These are phyloP conservation scores for Zymoseptoria pseudotritici DNA, from an alignment of 2,329 filamentous ascomycete genomes.

Conservation along the genomic window DNA sequence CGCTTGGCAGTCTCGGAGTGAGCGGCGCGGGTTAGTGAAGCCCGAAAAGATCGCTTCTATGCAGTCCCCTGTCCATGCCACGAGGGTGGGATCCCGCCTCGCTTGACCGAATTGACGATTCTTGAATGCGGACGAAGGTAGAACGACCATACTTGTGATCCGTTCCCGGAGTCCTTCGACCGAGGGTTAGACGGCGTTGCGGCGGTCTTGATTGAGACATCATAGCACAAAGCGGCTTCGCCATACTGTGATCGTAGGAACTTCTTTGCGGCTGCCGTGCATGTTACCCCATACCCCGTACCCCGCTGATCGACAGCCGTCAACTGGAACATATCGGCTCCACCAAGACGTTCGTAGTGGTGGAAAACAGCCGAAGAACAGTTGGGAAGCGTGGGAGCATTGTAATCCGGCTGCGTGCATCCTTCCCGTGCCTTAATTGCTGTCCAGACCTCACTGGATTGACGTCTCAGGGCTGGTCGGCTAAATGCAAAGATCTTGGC, in stretches of 20 bases:
- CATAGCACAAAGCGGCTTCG: too few species aligned
- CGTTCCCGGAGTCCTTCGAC: too few species aligned
- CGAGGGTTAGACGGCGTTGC: too few species aligned
- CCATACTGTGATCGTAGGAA: too few species aligned
- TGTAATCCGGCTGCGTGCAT: background rate
- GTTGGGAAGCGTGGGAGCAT: too few species aligned
- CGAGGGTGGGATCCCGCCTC: background rate
- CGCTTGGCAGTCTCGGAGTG: background rate
- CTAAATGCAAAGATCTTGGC: background rate
- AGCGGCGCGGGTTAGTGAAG: background rate
- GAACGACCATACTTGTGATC: too few species aligned
- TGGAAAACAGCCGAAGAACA: too few species aligned
- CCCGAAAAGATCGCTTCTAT: background rate
- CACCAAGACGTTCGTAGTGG: background rate
- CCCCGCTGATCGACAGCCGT: background rate
- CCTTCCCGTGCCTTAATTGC: background rate
- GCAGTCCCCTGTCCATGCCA: background rate
- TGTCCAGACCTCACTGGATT: background rate
- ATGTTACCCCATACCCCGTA: background rate
- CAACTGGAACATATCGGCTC: background rate
- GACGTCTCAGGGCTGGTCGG: background rate
- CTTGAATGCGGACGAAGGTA: background rate
- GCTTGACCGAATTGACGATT: background rate
- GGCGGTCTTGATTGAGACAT: too few species aligned
- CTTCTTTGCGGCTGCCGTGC: background rate